Evolutionary conservation across 2,329 filamentous ascomycete genomes (phyloP).

Genomic region (Mollisia scopiformis): DNA sequence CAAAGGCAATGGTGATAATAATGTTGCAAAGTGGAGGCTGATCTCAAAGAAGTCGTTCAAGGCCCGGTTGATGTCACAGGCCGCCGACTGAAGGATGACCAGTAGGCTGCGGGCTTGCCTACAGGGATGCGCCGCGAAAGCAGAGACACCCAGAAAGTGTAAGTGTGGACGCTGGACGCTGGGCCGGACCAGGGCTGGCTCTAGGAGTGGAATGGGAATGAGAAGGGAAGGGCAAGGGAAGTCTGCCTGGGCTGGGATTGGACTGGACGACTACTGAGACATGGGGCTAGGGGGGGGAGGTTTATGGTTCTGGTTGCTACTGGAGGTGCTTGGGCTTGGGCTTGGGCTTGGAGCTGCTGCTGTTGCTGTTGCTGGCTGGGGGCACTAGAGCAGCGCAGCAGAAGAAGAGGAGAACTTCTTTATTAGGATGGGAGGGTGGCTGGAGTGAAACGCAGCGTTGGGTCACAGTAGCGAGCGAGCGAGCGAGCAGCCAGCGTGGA

Average conservation of each 20-base stretch:
- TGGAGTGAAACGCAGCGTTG: neutral
- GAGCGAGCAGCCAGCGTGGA: too few species aligned
- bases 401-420: neutral
- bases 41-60: constrained; percentile 34
- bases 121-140: constrained; percentile 6
- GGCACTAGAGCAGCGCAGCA: too few species aligned
- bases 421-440: neutral
- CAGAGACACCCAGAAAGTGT: constrained; percentile 3
- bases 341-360: neutral
- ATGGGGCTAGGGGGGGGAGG: too few species aligned
- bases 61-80: constrained; percentile 37
- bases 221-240: neutral
- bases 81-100: constrained; percentile 15
- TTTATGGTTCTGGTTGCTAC: neutral
- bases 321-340: neutral
- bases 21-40: constrained; percentile 32
- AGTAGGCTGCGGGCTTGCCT: constrained; percentile 12
- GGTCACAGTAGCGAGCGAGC: too few species aligned
- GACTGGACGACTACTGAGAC: neutral
- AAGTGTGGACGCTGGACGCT: neutral
- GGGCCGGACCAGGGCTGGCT: too few species aligned
- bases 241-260: neutral
- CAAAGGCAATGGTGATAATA: constrained; percentile 10
- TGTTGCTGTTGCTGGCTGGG: neutral
- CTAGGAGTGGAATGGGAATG: too few species aligned